Evolutionary conservation across 257 asterid species (phyloP).

Genomic region (Scutellaria barbata): DNA sequence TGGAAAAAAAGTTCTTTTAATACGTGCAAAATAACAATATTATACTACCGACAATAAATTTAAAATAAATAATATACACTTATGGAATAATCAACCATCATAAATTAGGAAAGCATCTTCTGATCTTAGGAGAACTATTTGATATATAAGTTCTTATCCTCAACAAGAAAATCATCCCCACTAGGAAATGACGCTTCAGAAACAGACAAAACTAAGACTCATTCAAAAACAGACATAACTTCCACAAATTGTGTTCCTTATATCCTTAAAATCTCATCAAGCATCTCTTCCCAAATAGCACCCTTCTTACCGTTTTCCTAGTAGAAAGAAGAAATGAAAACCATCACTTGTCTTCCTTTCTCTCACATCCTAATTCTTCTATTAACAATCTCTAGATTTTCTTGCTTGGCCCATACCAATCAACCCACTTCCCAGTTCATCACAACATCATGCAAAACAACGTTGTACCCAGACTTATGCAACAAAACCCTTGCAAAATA

Average conservation of each 20-base stretch:
- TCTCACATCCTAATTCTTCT: slow-evolving; percentile 22
- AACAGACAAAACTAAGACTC: not conserved
- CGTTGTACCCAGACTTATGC: slow-evolving; percentile 45
- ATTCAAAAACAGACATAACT: not conserved
- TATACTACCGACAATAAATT: no score
- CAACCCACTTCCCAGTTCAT: slow-evolving; percentile 13
- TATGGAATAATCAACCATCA: not conserved
- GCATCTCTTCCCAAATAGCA: no score
- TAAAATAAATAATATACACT: no score
- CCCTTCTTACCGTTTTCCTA: no score
- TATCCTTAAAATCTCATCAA: no score
- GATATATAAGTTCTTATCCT: not conserved
- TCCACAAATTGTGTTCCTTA: not conserved
- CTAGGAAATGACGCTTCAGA: not conserved
- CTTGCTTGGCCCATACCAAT: not conserved
- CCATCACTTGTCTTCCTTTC: not conserved
- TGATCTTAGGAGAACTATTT: not conserved
- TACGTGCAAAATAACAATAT: no score
- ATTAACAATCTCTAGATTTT: not conserved
- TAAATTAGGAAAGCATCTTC: not conserved
- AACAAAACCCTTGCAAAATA: slow-evolving; percentile 31
- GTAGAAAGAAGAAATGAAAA: slow-evolving; percentile 10
- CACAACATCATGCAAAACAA: slow-evolving; percentile 36
- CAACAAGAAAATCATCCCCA: not conserved
- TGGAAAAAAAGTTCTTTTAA: no score